Conservation (phyloP, 1,284 basidiomycete genomes). For the Sphagnurus paluster region DNA sequence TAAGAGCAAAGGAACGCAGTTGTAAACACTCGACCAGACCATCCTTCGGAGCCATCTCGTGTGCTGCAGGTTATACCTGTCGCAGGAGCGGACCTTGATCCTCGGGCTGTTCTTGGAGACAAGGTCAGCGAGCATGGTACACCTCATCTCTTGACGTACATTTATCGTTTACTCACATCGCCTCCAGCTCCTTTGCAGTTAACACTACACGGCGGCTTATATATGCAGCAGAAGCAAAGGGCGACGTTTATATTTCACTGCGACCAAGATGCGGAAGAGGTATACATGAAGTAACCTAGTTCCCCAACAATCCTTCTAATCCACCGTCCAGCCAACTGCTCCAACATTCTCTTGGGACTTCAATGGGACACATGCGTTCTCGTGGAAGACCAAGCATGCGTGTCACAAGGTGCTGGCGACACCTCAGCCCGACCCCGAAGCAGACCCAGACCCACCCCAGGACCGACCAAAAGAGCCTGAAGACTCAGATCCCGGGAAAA, state of each 20-base stretch:
- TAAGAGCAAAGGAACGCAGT: conserved; percentile 14
- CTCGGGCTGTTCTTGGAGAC: conserved; percentile 20
- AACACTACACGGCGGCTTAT: conserved; percentile 40
- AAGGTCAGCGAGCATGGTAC: conserved; percentile 19
- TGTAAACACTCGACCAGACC: conserved; percentile 36
- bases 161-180: not conserved
- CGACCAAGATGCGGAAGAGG: conserved; percentile 30
- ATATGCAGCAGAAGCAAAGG: conserved; percentile 36
- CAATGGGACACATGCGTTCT: conserved; percentile 28
- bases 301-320: not conserved
- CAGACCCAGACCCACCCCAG: conserved; percentile 19
- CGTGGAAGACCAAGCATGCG: conserved; percentile 24
- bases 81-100: conserved; percentile 24
- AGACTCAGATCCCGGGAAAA: not conserved
- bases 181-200: conserved; percentile 35
- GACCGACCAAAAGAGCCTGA: conserved; percentile 21
- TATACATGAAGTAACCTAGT: conserved; percentile 21
- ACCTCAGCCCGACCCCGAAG: conserved; percentile 18
- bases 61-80: conserved; percentile 43
- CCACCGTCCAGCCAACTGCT: conserved; percentile 24
- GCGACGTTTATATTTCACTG: conserved; percentile 42
- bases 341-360: conserved; percentile 30
- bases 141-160: not conserved
- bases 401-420: conserved; percentile 20
- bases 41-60: conserved; percentile 36